Conservation (phyloP, 2,329 filamentous ascomycete species). For the Stemphylium lycopersici region DNA sequence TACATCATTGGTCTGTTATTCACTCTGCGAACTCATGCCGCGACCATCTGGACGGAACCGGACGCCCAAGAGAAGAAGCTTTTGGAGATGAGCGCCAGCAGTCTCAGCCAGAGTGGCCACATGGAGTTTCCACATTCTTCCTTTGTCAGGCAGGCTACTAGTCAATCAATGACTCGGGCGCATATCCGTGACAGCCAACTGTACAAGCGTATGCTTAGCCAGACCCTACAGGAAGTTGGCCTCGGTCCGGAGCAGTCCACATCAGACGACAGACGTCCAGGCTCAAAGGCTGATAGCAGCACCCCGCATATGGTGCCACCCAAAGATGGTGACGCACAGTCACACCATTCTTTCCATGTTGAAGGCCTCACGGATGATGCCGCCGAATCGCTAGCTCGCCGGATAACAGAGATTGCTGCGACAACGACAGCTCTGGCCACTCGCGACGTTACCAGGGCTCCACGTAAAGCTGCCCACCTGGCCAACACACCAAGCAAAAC, state of each 20-base stretch:
- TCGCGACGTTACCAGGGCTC: slow-evolving; percentile 68
- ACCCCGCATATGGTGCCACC: slow-evolving; percentile 47
- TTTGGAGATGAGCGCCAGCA: slow-evolving; percentile 46
- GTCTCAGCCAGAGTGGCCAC: slow-evolving; percentile 40
- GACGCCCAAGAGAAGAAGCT: slow-evolving; percentile 56
- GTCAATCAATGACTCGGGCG: slow-evolving; percentile 35
- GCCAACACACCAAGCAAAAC: slow-evolving; percentile 43
- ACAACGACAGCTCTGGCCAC: slow-evolving; percentile 88
- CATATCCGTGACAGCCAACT: slow-evolving; percentile 87
- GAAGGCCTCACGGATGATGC: slow-evolving; percentile 81
- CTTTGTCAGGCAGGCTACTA: slow-evolving; percentile 39
- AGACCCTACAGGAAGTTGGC: slow-evolving; percentile 85
- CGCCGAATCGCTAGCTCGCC: slow-evolving; percentile 78
- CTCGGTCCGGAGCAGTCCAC: slow-evolving; percentile 63
- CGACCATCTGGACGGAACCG: slow-evolving; percentile 91
- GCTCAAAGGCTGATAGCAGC: slow-evolving; percentile 31
- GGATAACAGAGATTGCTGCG: slow-evolving; percentile 92
- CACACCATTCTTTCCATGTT: slow-evolving; percentile 55
- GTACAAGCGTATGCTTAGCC: slow-evolving; percentile 91
- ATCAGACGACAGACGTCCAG: slow-evolving; percentile 42
- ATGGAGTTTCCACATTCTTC: slow-evolving; percentile 39
- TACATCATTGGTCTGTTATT: slow-evolving; percentile 96
- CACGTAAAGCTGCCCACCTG: slow-evolving; percentile 58
- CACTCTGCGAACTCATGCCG: slow-evolving; percentile 91
- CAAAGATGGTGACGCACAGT: slow-evolving; percentile 44